A percentile compares a stretch with the other conserved stretches of the same genome.
phyloP scores from a whole-genome alignment of 306 rosid species.

The Pterocarpus santalinus region DNA sequence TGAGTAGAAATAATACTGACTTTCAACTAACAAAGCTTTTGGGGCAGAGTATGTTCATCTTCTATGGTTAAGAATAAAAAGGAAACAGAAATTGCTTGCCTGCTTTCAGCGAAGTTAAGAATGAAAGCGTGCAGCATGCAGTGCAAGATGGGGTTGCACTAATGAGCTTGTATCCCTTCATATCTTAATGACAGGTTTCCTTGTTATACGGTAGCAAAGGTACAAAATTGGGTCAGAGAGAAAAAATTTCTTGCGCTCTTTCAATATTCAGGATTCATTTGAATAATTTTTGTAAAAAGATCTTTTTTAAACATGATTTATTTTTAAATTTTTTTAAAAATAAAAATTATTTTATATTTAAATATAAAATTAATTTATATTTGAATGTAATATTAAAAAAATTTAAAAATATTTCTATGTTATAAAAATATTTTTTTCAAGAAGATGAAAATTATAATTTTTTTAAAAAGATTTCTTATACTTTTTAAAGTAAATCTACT shows the following conservation, averaged over 20 bases:
- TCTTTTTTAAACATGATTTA: too few relatives aligned
- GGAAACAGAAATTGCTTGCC: not conserved
- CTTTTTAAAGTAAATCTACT: too few relatives aligned
- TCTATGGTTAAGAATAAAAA: not conserved
- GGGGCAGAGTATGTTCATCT: not conserved
- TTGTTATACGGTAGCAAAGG: not conserved
- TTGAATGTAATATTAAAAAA: too few relatives aligned
- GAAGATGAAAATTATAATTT: too few relatives aligned
- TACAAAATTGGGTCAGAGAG: not conserved
- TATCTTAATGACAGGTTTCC: not conserved
- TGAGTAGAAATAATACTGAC: not conserved
- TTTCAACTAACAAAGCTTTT: not conserved
- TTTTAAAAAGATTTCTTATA: too few relatives aligned
- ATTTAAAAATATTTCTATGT: too few relatives aligned
- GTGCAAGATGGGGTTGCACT: not conserved
- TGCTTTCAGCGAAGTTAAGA: not conserved
- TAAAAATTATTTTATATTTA: too few relatives aligned
- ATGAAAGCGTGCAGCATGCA: not conserved
- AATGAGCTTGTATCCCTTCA: not conserved
- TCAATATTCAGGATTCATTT: not conserved
- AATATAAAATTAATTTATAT: too few relatives aligned
- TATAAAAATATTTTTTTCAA: too few relatives aligned
- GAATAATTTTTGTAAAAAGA: too few relatives aligned
- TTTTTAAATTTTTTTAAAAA: too few relatives aligned
- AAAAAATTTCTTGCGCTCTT: not conserved